phyloP scores from a whole-genome alignment of 768 basidiomycete genomes.

The Naematelia encephala region DNA sequence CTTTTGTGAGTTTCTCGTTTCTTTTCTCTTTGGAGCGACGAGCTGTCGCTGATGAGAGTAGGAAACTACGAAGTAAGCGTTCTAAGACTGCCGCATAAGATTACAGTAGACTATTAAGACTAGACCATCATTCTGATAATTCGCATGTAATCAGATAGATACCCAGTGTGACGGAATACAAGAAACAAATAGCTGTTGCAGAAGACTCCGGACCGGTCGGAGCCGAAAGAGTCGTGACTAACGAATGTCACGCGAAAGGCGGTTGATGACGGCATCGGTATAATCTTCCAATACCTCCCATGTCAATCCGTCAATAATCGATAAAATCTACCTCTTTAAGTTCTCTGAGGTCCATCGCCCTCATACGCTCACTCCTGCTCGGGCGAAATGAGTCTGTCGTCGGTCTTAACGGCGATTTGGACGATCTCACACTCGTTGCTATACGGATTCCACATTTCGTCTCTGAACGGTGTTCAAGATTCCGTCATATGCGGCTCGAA shows the following conservation, averaged over 20 bases:
- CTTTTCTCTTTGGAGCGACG: too few species aligned
- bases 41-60: not conserved
- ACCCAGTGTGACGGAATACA: not conserved
- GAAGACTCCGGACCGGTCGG: not conserved
- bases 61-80: conserved; percentile 39
- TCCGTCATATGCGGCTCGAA: conserved; percentile 16
- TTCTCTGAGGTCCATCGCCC: too few species aligned
- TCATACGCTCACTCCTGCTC: too few species aligned
- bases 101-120: too few species aligned
- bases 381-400: not conserved
- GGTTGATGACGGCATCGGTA: too few species aligned
- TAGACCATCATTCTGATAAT: too few species aligned
- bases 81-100: conserved; percentile 40
- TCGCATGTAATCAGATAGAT: too few species aligned
- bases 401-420: conserved; percentile 14
- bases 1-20: conserved; percentile 17
- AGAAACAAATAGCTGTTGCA: not conserved
- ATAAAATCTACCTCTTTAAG: too few species aligned
- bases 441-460: conserved; percentile 83
- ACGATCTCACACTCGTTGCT: conserved; percentile 19
- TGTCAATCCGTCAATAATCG: too few species aligned
- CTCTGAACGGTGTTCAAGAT: conserved; percentile 78
- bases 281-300: too few species aligned
- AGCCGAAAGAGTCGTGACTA: not conserved
- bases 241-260: too few species aligned